A percentile compares a stretch with the other conserved stretches of the same genome.
Evolutionary conservation across 352 stramenopile species (phyloP).

Genomic region (Thraustochytrium striatum): DNA sequence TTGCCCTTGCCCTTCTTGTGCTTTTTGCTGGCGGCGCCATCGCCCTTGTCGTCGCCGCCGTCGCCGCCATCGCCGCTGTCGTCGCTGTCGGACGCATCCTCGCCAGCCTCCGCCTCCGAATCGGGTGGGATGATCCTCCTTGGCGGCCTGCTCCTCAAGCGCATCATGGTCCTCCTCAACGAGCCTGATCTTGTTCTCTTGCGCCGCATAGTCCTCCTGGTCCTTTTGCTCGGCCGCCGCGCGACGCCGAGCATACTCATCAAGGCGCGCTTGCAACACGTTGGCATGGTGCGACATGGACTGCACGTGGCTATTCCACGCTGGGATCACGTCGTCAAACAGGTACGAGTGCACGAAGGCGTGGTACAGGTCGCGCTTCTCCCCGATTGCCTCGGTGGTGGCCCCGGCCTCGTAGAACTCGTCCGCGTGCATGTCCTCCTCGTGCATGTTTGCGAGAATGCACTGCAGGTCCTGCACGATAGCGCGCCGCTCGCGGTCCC

Average conservation of each 20-base stretch:
- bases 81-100: not conserved
- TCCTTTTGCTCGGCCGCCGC: constrained; percentile 2
- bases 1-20: too few species aligned
- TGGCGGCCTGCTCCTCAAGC: not conserved
- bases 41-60: not conserved
- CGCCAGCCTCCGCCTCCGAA: not conserved
- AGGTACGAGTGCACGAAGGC: constrained; percentile 35
- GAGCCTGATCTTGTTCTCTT: not conserved
- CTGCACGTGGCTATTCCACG: constrained; percentile 6
- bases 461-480: constrained; percentile 27
- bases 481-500: constrained; percentile 9
- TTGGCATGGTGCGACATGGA: not conserved
- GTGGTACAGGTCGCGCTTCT: constrained; percentile 26
- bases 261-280: not conserved
- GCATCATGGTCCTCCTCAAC: not conserved
- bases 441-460: constrained; percentile 9
- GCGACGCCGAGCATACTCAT: not conserved
- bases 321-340: not conserved
- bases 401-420: not conserved
- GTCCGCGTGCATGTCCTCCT: constrained; percentile 29
- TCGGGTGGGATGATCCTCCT: not conserved
- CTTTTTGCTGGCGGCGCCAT: too few species aligned
- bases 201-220: not conserved
- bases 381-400: constrained; percentile 26
- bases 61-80: not conserved